Base-by-base conservation (phyloP, 2,329 filamentous ascomycete genomes). In the Colletotrichum shisoi region DNA sequence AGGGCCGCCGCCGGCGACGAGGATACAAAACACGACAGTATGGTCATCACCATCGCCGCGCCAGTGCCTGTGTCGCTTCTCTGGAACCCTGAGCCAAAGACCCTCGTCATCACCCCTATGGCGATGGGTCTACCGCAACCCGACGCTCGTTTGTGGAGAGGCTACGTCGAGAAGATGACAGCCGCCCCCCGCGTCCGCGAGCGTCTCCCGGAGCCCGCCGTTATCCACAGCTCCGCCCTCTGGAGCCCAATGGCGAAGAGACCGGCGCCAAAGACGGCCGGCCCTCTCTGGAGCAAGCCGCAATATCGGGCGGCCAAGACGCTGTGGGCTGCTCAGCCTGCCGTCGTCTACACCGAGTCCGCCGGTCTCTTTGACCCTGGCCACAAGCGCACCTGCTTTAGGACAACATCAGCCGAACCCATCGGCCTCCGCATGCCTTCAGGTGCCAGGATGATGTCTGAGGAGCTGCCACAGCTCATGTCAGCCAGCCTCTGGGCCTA, bases 211-310 rank as follows among this genome's bases (percentile, higher is more conserved):
- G 74, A 76, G 52, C 71, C 74, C 13, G 66, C 71, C 17, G 62
- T 71, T 15, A 74, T 82, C 42, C 74, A 79, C 67, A 81, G 79
- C 70, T 73, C 71, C 17, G 65, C 74, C 5, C 70, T 82, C 46
- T 82, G 80, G 80, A 63, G 40, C 24, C 37, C 46, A 1, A 24
- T 57, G 11, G 24, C 45, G 19, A 59, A 51, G 21, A 59, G 49
- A 42, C 21, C 57, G 13, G n/a, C 17, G 4, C 17, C 15, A 54
- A 58, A 42, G 5, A 42, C 56, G 6, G 34, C 27, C 21, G 39
- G 51, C 34, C 27, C 24, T 6, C 56, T 73, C 24, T 72, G 72
- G 69, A 61, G 63, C 51, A 48, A 34, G 21, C 49, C 61, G 12
- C 40, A 42, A 19, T 21, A 57, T 27, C 37, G 21, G 15, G 17